Evolutionary conservation across 176 grass and related monocot species (phyloP).

Genomic region (Chrysopogon serrulatus): DNA sequence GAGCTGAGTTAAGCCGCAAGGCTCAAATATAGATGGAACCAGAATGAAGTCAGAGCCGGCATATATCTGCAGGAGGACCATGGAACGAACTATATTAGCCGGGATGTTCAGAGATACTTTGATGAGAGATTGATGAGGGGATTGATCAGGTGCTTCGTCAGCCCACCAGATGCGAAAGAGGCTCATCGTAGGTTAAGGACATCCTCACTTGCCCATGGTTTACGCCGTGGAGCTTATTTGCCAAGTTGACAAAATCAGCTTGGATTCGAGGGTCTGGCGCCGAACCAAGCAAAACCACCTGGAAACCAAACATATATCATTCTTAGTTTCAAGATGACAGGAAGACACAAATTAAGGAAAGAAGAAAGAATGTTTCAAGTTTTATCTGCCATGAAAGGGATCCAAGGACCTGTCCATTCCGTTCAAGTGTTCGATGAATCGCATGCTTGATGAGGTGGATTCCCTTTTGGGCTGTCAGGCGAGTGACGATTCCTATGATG

Average conservation of each 20-base stretch:
- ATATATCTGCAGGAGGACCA: conserved; percentile 58
- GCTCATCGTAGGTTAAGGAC: conserved; percentile 77
- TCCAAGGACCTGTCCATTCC: conserved; percentile 59
- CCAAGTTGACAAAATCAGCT: conserved; percentile 67
- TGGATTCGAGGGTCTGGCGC: conserved; percentile 83
- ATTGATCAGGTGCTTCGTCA: neutral
- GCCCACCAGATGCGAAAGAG: conserved; percentile 84
- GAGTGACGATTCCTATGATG: conserved; percentile 74
- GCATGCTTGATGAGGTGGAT: conserved; percentile 97
- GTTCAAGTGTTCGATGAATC: conserved; percentile 59
- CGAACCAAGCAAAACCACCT: conserved; percentile 95
- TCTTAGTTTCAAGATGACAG: neutral
- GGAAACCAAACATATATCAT: neutral
- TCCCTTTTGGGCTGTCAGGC: conserved; percentile 91
- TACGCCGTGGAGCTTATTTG: conserved; percentile 56
- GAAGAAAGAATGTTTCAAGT: neutral
- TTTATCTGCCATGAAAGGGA: conserved; percentile 14
- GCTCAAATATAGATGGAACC: conserved; percentile 91
- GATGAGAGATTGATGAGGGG: neutral
- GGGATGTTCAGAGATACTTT: neutral
- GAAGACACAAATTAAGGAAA: neutral
- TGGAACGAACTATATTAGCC: neutral
- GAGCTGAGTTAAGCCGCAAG: conserved; percentile 86
- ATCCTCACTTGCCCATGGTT: conserved; percentile 54
- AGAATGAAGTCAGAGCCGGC: conserved; percentile 86